These are phyloP conservation scores for Fusarium keratoplasticum DNA, from an alignment of 2,329 filamentous ascomycete species.

Conservation along the genomic window DNA sequence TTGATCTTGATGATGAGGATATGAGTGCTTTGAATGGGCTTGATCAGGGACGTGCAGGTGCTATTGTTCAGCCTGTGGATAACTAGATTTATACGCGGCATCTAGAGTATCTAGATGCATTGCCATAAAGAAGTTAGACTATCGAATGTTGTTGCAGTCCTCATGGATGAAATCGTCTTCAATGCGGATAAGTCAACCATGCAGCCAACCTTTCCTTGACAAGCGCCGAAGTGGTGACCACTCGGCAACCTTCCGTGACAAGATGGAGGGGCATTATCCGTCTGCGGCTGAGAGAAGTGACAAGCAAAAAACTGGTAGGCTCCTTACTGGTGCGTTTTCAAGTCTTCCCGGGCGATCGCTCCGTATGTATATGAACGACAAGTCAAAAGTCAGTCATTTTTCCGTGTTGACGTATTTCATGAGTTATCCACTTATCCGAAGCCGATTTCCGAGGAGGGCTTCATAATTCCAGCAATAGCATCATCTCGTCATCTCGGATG, in stretches of 20 bases:
- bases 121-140: too few relatives aligned
- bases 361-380: not conserved
- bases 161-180: not conserved
- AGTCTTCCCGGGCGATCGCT: not conserved
- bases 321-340: not conserved
- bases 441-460: not conserved
- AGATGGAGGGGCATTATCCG: not conserved
- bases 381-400: not conserved
- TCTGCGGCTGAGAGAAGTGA: not conserved
- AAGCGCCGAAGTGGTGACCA: not conserved
- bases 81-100: not conserved
- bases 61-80: slow-evolving; percentile 19
- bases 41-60: slow-evolving; percentile 38
- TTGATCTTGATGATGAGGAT: slow-evolving; percentile 66
- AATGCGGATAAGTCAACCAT: not conserved
- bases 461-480: not conserved
- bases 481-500: not conserved
- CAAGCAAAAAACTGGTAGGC: not conserved
- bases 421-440: not conserved
- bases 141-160: not conserved
- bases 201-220: not conserved
- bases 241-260: not conserved
- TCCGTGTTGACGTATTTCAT: not conserved
- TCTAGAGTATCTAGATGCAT: too few relatives aligned
- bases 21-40: slow-evolving; percentile 55